Evolutionary conservation across 106 monocot genomes (phyloP), one percentile per base, ranked within the genome.

Genomic region (Triglochin maritima): DNA sequence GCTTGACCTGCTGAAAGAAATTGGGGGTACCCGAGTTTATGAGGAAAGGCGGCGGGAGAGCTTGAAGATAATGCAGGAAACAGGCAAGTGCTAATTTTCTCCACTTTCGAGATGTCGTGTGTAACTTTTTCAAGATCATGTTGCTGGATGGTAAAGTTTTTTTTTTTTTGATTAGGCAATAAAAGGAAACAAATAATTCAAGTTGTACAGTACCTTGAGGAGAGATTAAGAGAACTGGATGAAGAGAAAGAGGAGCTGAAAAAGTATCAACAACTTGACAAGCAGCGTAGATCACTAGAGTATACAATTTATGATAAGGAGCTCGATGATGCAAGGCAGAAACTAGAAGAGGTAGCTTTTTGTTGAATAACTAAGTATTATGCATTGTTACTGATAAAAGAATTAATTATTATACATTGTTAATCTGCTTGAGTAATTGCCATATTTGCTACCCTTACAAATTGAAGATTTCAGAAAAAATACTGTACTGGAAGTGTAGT

Each of bases 31-130:
- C 10, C 77, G 91, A 52, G 96, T 96, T 7, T 96, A 96, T 82
- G 96, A 96, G 71, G 96, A 96, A 59, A 82, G 96, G 77, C 77
- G 96, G 9, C 77, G 87, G 17, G 91, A 96, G 76, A 96, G 96
- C 69, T 84, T 96, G 76, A 96, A 96, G 68, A 96, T 96, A 65
- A 96, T 96, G 96, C 87, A 86, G 80, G 96, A 96, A 84, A 96
- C 96, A 64, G 96, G 96, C 58, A 86, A 83, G 74, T 81, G 4
- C 46, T 9, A 14, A 4, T 63, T 44, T 7, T 10, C 15, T 47
- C 63, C 48, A 7, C 3, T 44, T 63, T 29, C 29, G 29, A 29
- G 29, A 29, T 29, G 29, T 29, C 29, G 29, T 29, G 44, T n/a
- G 6, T 46, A 14, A 48, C 12, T 29, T 44, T 6, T 62, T 46